phyloP scores from a whole-genome alignment of 352 stramenopile species.

The Phytopythium chamaehyphon region DNA sequence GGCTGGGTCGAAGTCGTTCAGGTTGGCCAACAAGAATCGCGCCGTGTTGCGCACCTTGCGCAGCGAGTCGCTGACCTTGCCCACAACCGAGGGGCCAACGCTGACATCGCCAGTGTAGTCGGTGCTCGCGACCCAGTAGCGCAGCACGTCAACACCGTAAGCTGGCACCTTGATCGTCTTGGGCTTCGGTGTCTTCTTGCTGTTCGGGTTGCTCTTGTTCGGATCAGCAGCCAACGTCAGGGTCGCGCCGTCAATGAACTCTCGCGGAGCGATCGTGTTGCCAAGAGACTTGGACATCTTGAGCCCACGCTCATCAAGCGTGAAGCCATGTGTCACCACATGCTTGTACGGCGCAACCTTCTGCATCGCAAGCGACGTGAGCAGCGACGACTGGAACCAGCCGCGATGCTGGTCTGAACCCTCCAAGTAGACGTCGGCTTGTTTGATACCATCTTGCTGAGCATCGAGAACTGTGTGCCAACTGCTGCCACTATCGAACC shows the following conservation, averaged over 20 bases:
- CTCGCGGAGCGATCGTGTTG: constrained; percentile 93
- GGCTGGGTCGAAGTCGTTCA: constrained; percentile 91
- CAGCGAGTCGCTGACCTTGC: constrained; percentile 74
- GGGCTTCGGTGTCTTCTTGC: constrained; percentile 64
- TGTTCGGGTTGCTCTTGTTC: constrained; percentile 51
- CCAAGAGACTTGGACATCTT: constrained; percentile 99
- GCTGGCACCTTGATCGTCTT: constrained; percentile 72
- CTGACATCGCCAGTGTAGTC: constrained; percentile 97
- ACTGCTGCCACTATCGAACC: constrained; percentile 96
- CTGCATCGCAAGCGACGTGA: constrained; percentile 91
- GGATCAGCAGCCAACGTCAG: constrained; percentile 51
- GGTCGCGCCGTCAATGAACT: constrained; percentile 93
- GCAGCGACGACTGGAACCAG: constrained; percentile 98
- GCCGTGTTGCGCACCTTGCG: constrained; percentile 95
- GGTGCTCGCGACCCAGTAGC: constrained; percentile 96
- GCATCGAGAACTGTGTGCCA: constrained; percentile 60
- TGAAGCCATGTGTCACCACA: constrained; percentile 98
- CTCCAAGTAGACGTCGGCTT: constrained; percentile 97
- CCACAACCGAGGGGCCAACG: constrained; percentile 91
- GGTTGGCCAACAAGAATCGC: constrained; percentile 95
- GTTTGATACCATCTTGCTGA: constrained; percentile 56
- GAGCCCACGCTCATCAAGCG: constrained; percentile 96
- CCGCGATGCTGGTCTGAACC: constrained; percentile 97
- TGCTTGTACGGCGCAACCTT: constrained; percentile 91
- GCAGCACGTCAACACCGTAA: constrained; percentile 96